These are phyloP conservation scores for Hanseniaspora singularis DNA, from an alignment of 805 yeast species.

Conservation along the genomic window DNA sequence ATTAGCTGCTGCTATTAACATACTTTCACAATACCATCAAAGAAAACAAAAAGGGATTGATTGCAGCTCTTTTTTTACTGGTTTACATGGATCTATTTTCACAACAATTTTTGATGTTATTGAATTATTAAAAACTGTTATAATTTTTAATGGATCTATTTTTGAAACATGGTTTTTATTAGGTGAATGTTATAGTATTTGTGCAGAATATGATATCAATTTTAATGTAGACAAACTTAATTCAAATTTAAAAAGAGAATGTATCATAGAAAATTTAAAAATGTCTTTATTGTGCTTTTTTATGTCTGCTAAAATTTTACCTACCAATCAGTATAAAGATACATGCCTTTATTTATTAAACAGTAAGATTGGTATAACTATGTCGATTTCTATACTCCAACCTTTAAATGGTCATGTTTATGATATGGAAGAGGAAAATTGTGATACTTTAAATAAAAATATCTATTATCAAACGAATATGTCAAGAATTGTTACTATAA, in stretches of 20 bases:
- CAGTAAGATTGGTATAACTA: constrained; percentile 19
- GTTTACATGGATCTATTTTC: constrained; percentile 1
- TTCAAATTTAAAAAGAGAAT: constrained; percentile 44
- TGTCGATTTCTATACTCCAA: too few relatives aligned
- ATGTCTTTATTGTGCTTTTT: constrained; percentile 60
- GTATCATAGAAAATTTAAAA: constrained; percentile 54
- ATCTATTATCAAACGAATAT: too few relatives aligned
- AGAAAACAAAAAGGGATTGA: constrained; percentile 11
- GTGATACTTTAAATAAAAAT: too few relatives aligned
- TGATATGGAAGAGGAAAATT: too few relatives aligned
- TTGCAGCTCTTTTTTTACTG: neutral
- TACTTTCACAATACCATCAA: constrained; percentile 19
- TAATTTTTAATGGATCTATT: constrained; percentile 52
- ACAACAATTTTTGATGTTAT: constrained; percentile 34
- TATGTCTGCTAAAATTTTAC: constrained; percentile 46
- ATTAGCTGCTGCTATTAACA: constrained; percentile 27
- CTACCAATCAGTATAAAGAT: too few relatives aligned
- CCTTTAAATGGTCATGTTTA: too few relatives aligned
- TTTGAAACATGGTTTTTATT: constrained; percentile 78
- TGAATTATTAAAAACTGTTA: constrained; percentile 50
- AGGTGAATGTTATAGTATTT: constrained; percentile 64
- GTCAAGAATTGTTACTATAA: too few relatives aligned
- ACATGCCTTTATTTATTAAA: too few relatives aligned
- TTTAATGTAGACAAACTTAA: constrained; percentile 82
- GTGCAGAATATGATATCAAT: constrained; percentile 81